These are phyloP conservation scores for Diaporthe destruens DNA, from an alignment of 2,329 filamentous ascomycete genomes.

Conservation along the genomic window DNA sequence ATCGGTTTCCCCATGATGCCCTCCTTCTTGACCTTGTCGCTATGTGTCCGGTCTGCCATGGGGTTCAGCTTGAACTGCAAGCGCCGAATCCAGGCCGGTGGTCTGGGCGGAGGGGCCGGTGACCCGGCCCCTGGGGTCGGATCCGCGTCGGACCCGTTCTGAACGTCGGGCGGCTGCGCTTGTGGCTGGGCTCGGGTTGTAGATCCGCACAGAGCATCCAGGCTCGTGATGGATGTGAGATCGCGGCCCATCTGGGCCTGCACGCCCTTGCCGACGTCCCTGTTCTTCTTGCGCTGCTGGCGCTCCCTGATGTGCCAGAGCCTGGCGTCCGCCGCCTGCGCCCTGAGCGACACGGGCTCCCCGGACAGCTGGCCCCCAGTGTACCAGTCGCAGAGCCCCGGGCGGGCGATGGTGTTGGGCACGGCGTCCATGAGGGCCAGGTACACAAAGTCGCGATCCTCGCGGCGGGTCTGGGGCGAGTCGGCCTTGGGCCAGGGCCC, in stretches of 20 bases:
- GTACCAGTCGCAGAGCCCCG: conserved; percentile 61
- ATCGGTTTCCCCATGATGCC: background rate
- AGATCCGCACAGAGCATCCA: background rate
- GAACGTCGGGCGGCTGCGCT: background rate
- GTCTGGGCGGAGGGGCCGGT: background rate
- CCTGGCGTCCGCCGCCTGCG: conserved; percentile 40
- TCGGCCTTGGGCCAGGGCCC: conserved; percentile 56
- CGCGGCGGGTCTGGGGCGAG: conserved; percentile 37
- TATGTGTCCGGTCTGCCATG: background rate
- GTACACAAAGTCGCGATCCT: conserved; percentile 51
- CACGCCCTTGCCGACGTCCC: background rate
- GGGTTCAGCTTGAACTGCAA: conserved; percentile 19
- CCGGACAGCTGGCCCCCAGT: conserved; percentile 45
- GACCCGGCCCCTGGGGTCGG: background rate
- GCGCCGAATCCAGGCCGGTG: conserved; percentile 18
- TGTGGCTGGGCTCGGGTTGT: background rate
- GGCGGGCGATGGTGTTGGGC: conserved; percentile 53
- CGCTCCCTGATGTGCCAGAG: conserved; percentile 38
- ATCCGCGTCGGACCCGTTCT: background rate
- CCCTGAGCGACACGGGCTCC: conserved; percentile 40
- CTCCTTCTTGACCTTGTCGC: background rate
- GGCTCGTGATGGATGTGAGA: conserved; percentile 30
- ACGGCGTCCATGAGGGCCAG: conserved; percentile 55
- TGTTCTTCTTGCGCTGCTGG: conserved; percentile 34
- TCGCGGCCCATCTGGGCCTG: background rate